Evolutionary conservation across 1,284 basidiomycete species (phyloP).

Genomic region (Malassezia psittaci): DNA sequence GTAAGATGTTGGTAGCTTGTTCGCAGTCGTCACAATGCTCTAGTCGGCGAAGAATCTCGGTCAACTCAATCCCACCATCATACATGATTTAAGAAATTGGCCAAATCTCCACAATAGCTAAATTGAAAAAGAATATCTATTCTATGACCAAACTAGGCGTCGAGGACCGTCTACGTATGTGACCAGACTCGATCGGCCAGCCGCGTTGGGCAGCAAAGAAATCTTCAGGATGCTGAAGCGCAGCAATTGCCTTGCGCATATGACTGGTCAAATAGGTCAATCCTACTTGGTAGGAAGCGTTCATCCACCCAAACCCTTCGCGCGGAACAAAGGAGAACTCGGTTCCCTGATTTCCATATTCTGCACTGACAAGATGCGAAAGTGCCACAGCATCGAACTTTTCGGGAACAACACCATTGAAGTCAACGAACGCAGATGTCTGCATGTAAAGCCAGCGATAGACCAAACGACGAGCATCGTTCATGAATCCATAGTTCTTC

Average conservation of each 20-base stretch:
- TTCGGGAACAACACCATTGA: slow-evolving; percentile 93
- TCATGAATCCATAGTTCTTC: slow-evolving; percentile 86
- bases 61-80: neutral
- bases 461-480: slow-evolving; percentile 82
- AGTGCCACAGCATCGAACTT: slow-evolving; percentile 96
- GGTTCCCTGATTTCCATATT: slow-evolving; percentile 95
- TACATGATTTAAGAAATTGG: neutral
- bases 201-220: slow-evolving; percentile 55
- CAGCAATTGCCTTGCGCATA: slow-evolving; percentile 85
- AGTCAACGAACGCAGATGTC: slow-evolving; percentile 55
- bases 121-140: too few relatives aligned
- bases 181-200: neutral
- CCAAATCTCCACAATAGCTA: too few relatives aligned
- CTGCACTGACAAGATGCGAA: slow-evolving; percentile 89
- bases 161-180: neutral
- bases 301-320: slow-evolving; percentile 77
- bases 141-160: too few relatives aligned
- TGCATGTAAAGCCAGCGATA: slow-evolving; percentile 94
- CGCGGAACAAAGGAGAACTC: slow-evolving; percentile 80
- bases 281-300: slow-evolving; percentile 66
- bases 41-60: neutral
- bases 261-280: slow-evolving; percentile 84
- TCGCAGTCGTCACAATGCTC: neutral
- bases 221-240: slow-evolving; percentile 79
- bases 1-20: neutral